Evolutionary conservation across 192 early-diverging fungal genomes (phyloP), one percentile per base, ranked within the genome.

Genomic region (Funneliformis geosporum): DNA sequence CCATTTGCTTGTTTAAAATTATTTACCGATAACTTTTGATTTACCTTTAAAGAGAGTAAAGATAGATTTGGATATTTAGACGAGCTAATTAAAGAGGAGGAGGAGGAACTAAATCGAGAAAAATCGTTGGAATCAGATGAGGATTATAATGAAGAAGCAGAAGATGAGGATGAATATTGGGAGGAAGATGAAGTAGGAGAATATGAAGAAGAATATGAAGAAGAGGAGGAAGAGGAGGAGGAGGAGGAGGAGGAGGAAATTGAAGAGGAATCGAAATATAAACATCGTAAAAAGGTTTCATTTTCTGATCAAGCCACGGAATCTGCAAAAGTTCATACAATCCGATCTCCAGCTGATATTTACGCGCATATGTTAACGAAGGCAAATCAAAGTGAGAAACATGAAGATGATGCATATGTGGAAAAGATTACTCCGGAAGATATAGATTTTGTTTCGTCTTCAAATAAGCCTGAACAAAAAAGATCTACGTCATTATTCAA

Each of bases 21-120:
- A 81, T 14, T 75, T 83, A 50, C 79, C 75, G 16, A 78, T 82
- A 16, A 72, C 73, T 43, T 80, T 87, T 38, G 83, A 80, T 12
- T 83, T 86, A 73, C 27, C 72, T 76, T 10, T 82, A 85, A 39
- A 82, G 78, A 81, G 78, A 82, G 74, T 72, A 83, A 44, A 55
- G 64, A 72, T 78, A 73, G 82, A 83, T 83, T 69, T 83, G 67
- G 69, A 68, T 62, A 39, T 81, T 55, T 80, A 84, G 80, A 73
- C 78, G 2, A 71, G 65, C 38, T 88, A 79, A 59, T 78, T 71
- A 79, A 88, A 83, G 83, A 88, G 81, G n/a, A 78, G 82, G 38
- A 85, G 86, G 67, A 88, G 91, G n/a, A 84, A 91, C 25, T 84
- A 87, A 25, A 88, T 88, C 23, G 87, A 67, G 89, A 93, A 78